Conservation (phyloP, 805 yeast genomes). For the Vanderwaltozyma tropicalis region DNA sequence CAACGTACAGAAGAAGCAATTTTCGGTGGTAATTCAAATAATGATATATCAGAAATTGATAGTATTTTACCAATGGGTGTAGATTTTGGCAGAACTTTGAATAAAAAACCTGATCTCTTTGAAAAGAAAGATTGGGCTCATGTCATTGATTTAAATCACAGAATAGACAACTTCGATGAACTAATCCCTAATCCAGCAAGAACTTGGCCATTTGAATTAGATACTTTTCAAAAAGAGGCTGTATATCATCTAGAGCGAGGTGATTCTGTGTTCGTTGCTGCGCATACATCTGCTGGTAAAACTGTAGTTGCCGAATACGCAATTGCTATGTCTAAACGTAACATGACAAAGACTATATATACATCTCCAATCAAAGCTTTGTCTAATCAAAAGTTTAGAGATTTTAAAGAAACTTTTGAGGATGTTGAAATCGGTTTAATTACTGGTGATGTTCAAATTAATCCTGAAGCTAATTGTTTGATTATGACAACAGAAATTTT, state of each 20-base stretch:
- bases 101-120: conserved; percentile 12
- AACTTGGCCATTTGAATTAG: conserved; percentile 89
- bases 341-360: conserved; percentile 93
- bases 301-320: conserved; percentile 98
- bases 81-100: conserved; percentile 34
- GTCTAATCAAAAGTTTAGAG: conserved; percentile 84
- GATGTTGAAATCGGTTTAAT: conserved; percentile 85
- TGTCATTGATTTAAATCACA: conserved; percentile 77
- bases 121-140: conserved; percentile 82
- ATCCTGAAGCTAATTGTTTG: conserved; percentile 90
- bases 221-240: conserved; percentile 94
- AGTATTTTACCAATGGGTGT: conserved; percentile 41
- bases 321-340: conserved; percentile 89
- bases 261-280: conserved; percentile 96
- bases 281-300: conserved; percentile 97
- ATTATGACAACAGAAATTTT: conserved; percentile 97
- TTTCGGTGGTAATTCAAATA: conserved; percentile 5
- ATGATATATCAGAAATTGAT: conserved; percentile 30
- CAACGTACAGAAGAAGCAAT: conserved; percentile 5
- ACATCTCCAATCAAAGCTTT: conserved; percentile 92
- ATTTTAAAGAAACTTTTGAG: conserved; percentile 67
- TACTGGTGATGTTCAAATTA: conserved; percentile 96
- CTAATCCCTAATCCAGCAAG: conserved; percentile 90
- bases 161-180: conserved; percentile 73
- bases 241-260: conserved; percentile 94